Evolutionary conservation across 106 monocot genomes (phyloP), one percentile per base, ranked within the genome.

Genomic region (Acanthochlamys bracteata): DNA sequence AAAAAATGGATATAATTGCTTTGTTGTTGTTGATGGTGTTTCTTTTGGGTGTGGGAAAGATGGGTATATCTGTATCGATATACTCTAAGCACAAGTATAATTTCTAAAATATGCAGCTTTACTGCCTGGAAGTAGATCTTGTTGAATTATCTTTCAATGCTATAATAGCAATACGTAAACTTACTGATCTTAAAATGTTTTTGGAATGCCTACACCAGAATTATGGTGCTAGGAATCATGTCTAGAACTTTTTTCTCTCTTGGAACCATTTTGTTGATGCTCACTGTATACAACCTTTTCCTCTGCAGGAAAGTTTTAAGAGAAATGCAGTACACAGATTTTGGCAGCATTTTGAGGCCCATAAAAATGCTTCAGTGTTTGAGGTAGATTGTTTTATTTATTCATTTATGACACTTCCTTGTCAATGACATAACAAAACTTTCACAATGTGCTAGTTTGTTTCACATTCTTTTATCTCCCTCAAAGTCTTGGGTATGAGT

Each of bases 301-400:
- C 66, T 17, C 52, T 78, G 59, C 79, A 93, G 93, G 89, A 86
- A 66, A 60, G 66, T 60, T 93, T 93, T 70, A 79, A 73, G 63
- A 71, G 24, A 26, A 76, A 79, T 72, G 79, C 79, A 27, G 83
- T 86, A 39, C 63, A 71, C 25, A 81, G 75, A 70, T 81, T 89
- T 57, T 89, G 93, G 89, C 64, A 75, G 71, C 67, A 83, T 14
- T 86, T 93, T 63, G 61, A 83, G 72, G 42, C 73, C 60, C 79
- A 67, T 59, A 63, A 41, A 63, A 64, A 72, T 76, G 63, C 66
- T 45, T 19, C 60, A 27, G 43, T 53, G 26, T 20, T 64, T n/a
- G 64, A 76, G 39, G 51, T 67, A 54, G 63, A 58, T 75, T 61
- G 63, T 39, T 73, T 71, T 58, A 43, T 56, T 82, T 83, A 65